Evolutionary conservation across 2,329 filamentous ascomycete genomes (phyloP), one percentile per base, ranked within the genome.

Genomic region (Colletotrichum scovillei): DNA sequence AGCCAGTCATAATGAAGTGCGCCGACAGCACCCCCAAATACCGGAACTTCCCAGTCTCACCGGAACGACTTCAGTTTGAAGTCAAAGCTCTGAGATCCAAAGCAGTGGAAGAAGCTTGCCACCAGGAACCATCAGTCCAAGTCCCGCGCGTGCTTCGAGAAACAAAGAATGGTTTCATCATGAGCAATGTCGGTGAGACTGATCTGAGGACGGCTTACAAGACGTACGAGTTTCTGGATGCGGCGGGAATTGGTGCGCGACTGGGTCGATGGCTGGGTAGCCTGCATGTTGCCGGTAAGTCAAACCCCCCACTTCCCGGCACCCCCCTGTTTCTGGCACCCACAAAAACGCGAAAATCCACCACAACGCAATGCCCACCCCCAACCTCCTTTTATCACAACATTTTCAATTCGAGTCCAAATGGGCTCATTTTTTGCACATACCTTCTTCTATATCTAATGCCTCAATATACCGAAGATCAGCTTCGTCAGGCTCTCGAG

Each of bases 11-110:
- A 11, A 9, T 64, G 19, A 64, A 64, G n/a, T 64, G 62, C 49
- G 62, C 62, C 62, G 62, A 64, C 62, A 64, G 62, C 49, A 28
- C 19, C 1, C 16, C 62, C n/a, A 64, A 64, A n/a, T 22, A 11
- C 5, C 19, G 30, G 8, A 19, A 11, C 5, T 14, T 56, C 12
- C 19, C 46, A 7, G 62, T 64, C 14, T 22, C 28, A 11, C 28
- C 62, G 7, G 30, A 38, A 3, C 62, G 62, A 4, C 22, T 64
- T 49, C 49, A 30, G 19, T 12, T 38, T 14, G 62, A 64, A 16
- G 28, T 55, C 30, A 55, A 30, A 38, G 62, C 62, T 7, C 46
- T 64, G 24, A 22, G 5, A 7, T 64, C 28, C n/a, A 26, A 4
- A 22, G 30, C 49, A 11, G 62, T 64, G n/a, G 5, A 5, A 6